Conservation (phyloP, 306 rosid genomes). For the Styphnolobium japonicum region DNA sequence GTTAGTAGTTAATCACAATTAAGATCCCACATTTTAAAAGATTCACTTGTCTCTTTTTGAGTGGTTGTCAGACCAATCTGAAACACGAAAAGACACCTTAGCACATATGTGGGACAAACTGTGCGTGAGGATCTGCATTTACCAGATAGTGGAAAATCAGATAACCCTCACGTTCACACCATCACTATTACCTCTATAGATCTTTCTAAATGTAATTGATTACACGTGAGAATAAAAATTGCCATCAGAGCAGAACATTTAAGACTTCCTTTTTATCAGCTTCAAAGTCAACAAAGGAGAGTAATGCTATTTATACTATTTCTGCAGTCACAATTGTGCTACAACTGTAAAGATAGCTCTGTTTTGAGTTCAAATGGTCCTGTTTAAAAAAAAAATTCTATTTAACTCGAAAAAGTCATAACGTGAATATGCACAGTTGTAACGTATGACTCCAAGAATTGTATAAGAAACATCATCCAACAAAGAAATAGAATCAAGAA, state of each 20-base stretch:
- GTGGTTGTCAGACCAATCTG: constrained; percentile 31
- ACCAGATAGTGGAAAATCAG: constrained; percentile 30
- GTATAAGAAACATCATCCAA: neutral
- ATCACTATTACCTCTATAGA: neutral
- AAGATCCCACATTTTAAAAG: neutral
- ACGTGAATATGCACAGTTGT: neutral
- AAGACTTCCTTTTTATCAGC: neutral
- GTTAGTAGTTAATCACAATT: constrained; percentile 17
- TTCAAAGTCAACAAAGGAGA: constrained; percentile 18
- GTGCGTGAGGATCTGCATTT: constrained; percentile 32
- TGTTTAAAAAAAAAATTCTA: neutral
- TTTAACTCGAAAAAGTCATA: neutral
- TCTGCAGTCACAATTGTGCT: neutral
- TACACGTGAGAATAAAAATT: constrained; percentile 22
- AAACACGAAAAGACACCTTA: constrained; percentile 20
- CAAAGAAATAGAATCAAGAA: neutral
- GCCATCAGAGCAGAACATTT: neutral
- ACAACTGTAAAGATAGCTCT: neutral
- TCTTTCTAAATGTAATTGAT: constrained; percentile 12
- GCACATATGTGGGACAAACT: constrained; percentile 28
- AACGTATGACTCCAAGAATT: neutral
- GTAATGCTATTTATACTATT: neutral
- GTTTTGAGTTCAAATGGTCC: neutral
- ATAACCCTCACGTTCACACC: constrained; percentile 22
- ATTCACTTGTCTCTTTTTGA: constrained; percentile 13